Conservation (phyloP, 1,139 yeast species). For the Hansenula lynferdii region DNA sequence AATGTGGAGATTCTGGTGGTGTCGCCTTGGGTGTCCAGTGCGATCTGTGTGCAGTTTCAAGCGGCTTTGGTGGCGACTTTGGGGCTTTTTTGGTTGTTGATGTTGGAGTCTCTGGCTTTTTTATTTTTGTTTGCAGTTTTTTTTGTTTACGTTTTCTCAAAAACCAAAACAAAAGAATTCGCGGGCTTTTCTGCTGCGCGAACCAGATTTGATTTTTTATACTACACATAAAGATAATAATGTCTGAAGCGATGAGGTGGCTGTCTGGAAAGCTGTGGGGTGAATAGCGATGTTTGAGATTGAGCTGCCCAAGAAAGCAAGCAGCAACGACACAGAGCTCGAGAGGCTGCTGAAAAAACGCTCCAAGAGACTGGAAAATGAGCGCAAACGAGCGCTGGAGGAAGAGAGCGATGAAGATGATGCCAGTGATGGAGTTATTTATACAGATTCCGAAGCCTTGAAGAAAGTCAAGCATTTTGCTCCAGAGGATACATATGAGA, state of each 20-base stretch:
- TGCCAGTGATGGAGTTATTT: neutral
- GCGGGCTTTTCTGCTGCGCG: too few species aligned
- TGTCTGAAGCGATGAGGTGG: too few species aligned
- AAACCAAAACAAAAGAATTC: neutral
- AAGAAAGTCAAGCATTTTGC: conserved; percentile 4
- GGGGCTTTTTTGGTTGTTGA: neutral
- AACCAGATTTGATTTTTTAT: too few species aligned
- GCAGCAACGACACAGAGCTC: neutral
- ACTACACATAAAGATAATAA: too few species aligned
- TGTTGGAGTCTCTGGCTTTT: neutral
- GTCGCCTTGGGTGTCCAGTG: neutral
- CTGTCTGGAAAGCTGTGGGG: too few species aligned
- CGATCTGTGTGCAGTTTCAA: neutral
- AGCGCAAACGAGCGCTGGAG: neutral
- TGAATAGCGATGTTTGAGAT: neutral
- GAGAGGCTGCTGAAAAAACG: neutral
- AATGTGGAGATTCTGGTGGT: neutral
- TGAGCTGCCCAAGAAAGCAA: neutral
- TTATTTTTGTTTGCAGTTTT: neutral
- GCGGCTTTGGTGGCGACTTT: neutral
- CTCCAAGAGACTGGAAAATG: neutral
- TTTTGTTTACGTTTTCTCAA: neutral
- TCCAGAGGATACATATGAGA: conserved; percentile 19
- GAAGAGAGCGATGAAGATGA: neutral
- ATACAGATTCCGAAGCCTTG: conserved; percentile 3